Percentiles rank a stretch among this genome's conserved stretches.
These are phyloP conservation scores for Phytophthora quininea DNA, from an alignment of 352 stramenopile species.

Conservation along the genomic window DNA sequence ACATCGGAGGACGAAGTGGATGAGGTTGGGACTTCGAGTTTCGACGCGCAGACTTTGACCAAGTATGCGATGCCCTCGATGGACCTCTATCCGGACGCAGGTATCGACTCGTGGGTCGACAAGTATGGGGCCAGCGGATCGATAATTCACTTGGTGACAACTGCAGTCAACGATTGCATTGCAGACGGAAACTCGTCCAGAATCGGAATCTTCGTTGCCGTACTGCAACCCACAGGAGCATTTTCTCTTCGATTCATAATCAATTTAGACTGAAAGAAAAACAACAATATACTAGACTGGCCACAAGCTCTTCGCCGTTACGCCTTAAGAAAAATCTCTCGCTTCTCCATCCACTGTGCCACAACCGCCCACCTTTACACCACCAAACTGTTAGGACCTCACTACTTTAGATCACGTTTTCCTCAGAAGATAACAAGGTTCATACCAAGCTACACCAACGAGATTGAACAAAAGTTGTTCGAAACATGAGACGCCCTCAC, in stretches of 20 bases:
- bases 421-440: neutral
- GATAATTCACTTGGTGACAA: conserved; percentile 23
- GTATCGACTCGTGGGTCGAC: conserved; percentile 28
- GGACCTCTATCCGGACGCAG: conserved; percentile 12
- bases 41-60: conserved; percentile 13
- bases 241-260: too few species aligned
- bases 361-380: conserved; percentile 29
- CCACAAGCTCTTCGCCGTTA: conserved; percentile 4
- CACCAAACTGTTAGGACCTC: neutral
- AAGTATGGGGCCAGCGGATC: conserved; percentile 31
- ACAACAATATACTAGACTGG: too few species aligned
- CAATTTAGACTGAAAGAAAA: conserved; percentile 1
- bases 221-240: conserved; percentile 12
- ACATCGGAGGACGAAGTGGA: conserved; percentile 3
- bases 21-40: conserved; percentile 9
- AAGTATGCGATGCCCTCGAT: conserved; percentile 37
- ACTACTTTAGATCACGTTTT: neutral
- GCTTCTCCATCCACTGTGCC: conserved; percentile 34
- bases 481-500: conserved; percentile 21
- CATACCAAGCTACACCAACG: conserved; percentile 40
- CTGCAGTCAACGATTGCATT: conserved; percentile 1
- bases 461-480: conserved; percentile 58
- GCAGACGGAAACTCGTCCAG: conserved; percentile 6
- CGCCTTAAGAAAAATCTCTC: conserved; percentile 27
- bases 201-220: conserved; percentile 26